Base-by-base conservation (phyloP, 164 flowering plant species). In the Vitis amurensis region DNA sequence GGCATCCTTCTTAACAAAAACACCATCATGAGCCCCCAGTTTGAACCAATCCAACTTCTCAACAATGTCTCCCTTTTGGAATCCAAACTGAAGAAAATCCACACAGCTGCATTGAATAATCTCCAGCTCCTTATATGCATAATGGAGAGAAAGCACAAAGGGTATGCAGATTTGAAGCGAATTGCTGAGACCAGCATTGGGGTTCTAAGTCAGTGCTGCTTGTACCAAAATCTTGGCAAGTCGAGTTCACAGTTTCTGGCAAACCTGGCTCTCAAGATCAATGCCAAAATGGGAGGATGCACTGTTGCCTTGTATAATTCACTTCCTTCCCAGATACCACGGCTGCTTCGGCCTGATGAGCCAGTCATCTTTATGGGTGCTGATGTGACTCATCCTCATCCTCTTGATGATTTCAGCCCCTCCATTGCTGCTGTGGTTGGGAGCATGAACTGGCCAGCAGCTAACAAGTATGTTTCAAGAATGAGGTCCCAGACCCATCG, bases 381-480 rank as follows among this genome's bases (percentile, higher is more conserved):
- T 6, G 99, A 94, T 77, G 99, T 94, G 6, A 92, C 97, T n/a
- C 99, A 94, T 74, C 99, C 99, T 49, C 97, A 91, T 61, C 97
- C 96, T 0, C 87, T 88, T 3, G 97, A 94, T 60, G 99, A 91
- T 75, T 73, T 15, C 48, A 92, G 97, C 72, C 99, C 99, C 14
- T 92, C 98, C 2, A 80, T 94, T 64, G 97, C 95, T 30, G 99
- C 99, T 31, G 97, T 94, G 2, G 99, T 94, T 52, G 97, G 94
- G 0, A 92, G 94, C 82, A 81, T 91, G 84, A 94, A 94, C 75
- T 94, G 99, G 99, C 99, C 99, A 1, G 85, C 88, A 29, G 88
- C 99, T 52, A 94, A 90, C 83, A 89, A 86, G 80, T 94, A 94
- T 70, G 77, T 82, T 8, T 87, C 97, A 3, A 78, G 93, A 79